Evolutionary conservation across 2,329 filamentous ascomycete genomes (phyloP), one percentile per base, ranked within the genome.

Genomic region (Fusarium begoniae): DNA sequence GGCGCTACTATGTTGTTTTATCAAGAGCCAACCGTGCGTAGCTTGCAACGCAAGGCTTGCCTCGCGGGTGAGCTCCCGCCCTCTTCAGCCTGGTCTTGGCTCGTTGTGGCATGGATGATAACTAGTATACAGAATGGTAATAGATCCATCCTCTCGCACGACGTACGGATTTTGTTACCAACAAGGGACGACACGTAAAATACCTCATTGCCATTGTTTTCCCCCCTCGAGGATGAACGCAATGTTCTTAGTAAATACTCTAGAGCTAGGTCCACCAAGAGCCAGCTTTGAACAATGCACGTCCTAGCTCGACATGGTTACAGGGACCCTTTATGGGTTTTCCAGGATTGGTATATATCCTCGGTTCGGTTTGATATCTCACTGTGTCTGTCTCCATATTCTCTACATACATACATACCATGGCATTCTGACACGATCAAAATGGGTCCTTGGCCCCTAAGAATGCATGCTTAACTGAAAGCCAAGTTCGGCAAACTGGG

Each of bases 391-490:
- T 30, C 26, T 37, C 41, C 67, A 48, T 28, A 28, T 48, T 65
- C 41, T 64, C 43, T 67, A 45, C 37, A 61, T 57, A 26, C 28
- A 63, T 60, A 44, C 38, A 59, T 60, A 44, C 54, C 26, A 24
- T 35, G 43, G 55, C 38, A 58, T 62, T 58, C 51, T 64, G 43
- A 43, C 17, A 18, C 26, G 35, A 60, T 53, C 30, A n/a, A 40
- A n/a, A 69, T 63, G 66, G 72, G 59, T 65, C 59, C 54, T 45
- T 28, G 22, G 12, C 8, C 48, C 48, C 40, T 47, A 58, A 56
- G 30, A 43, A 60, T 73, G 72, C 72, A 60, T 73, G 72, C 72
- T 75, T 74, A 66, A 66, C 56, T 63, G 38, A 74, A 75, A 74
- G 72, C 69, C 60, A 73, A 74, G 72, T 54, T 48, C 41, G 28